phyloP scores from a whole-genome alignment of 495 filamentous ascomycete genomes.

The Neurospora cerealis region DNA sequence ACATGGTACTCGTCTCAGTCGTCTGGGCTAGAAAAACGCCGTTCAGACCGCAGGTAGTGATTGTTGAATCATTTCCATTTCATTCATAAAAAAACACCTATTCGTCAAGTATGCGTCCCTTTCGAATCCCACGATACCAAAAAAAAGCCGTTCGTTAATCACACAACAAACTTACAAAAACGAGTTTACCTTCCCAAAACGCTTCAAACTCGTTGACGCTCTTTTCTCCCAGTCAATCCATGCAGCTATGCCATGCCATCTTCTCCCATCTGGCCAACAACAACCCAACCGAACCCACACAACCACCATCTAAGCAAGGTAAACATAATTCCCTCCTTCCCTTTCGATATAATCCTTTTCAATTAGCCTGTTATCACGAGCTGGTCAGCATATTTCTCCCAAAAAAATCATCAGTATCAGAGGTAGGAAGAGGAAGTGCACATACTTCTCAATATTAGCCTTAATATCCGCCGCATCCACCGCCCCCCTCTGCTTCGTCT shows the following conservation, averaged over 20 bases:
- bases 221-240: not conserved
- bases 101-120: not conserved
- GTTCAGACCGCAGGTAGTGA: not conserved
- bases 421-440: constrained; percentile 8
- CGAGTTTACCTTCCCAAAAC: not conserved
- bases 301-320: constrained; percentile 51
- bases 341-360: constrained; percentile 95
- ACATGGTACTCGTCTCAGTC: too few relatives aligned
- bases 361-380: too few relatives aligned
- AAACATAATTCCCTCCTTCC: constrained; percentile 67
- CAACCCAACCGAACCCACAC: not conserved
- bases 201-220: not conserved
- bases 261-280: too few relatives aligned
- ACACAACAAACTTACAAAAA: not conserved
- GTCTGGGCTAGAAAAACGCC: too few relatives aligned
- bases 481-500: constrained; percentile 73
- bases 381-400: too few relatives aligned
- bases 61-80: not conserved
- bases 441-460: constrained; percentile 89
- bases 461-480: constrained; percentile 84
- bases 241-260: not conserved
- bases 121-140: not conserved
- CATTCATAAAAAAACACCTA: not conserved
- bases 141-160: not conserved
- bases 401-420: not conserved